These are phyloP conservation scores for Arabis alpina DNA, from an alignment of 345 rosid genomes.

Conservation along the genomic window DNA sequence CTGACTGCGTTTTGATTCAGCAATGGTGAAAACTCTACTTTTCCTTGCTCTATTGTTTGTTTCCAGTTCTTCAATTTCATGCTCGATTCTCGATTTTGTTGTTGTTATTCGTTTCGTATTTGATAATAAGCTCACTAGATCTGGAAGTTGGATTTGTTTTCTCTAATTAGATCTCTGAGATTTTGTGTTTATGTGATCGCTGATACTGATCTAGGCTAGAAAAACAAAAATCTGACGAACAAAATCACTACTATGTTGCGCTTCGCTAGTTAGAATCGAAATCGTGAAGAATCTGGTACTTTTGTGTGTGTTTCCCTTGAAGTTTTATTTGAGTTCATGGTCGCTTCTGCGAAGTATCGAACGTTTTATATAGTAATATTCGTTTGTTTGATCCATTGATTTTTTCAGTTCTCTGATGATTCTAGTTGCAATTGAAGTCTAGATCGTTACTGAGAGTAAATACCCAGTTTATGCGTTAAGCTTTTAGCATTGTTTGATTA, in stretches of 20 bases:
- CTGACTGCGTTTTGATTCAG: constrained; percentile 33
- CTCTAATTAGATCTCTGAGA: constrained; percentile 24
- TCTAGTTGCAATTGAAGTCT: constrained; percentile 12
- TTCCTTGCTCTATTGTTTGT: neutral
- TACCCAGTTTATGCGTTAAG: neutral
- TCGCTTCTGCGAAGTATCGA: neutral
- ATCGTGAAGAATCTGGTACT: constrained; percentile 21
- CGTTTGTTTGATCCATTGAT: neutral
- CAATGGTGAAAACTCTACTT: constrained; percentile 31
- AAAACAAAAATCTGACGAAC: neutral
- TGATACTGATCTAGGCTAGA: constrained; percentile 13
- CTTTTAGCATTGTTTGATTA: constrained; percentile 10
- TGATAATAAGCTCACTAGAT: constrained; percentile 28
- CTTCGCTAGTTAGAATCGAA: constrained; percentile 20
- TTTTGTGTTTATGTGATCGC: constrained; percentile 4
- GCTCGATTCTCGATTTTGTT: constrained; percentile 9
- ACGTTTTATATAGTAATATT: neutral
- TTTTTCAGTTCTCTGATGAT: neutral
- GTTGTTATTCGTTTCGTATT: constrained; percentile 8
- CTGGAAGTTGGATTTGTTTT: constrained; percentile 34
- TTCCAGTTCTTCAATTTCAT: neutral
- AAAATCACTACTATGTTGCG: neutral
- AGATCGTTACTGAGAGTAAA: too few relatives aligned
- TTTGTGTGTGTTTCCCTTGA: neutral
- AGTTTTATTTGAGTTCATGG: constrained; percentile 7